phyloP scores from a whole-genome alignment of 495 filamentous ascomycete species.

The Hypoxylon crocopeplum region DNA sequence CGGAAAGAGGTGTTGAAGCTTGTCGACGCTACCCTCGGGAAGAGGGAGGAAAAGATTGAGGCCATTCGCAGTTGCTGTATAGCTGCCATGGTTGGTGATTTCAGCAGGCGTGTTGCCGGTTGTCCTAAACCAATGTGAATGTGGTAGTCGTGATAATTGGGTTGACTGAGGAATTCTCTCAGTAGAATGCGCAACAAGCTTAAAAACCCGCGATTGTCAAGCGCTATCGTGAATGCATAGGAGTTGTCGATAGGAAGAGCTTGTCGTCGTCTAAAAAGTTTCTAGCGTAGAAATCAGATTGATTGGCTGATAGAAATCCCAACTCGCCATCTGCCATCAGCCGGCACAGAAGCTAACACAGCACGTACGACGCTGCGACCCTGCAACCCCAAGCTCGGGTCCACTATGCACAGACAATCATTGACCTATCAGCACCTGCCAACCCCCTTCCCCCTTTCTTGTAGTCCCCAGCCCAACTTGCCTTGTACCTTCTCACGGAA shows the following conservation, averaged over 20 bases:
- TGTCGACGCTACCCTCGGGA: constrained; percentile 47
- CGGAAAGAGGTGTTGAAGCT: constrained; percentile 48
- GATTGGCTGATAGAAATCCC: too few relatives aligned
- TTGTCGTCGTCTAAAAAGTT: constrained; percentile 31
- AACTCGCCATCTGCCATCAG: too few relatives aligned
- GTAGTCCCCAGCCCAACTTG: constrained; percentile 41
- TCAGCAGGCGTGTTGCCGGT: neutral
- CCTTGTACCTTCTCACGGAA: constrained; percentile 52
- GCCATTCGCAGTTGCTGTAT: constrained; percentile 46
- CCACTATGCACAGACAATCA: constrained; percentile 45
- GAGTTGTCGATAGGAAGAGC: too few relatives aligned
- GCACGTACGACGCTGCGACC: constrained; percentile 25
- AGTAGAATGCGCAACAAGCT: too few relatives aligned
- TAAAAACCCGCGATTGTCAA: too few relatives aligned
- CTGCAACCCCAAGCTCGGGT: constrained; percentile 12
- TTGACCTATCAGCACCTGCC: constrained; percentile 49
- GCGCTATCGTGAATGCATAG: neutral
- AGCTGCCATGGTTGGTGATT: constrained; percentile 50
- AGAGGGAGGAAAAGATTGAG: constrained; percentile 47
- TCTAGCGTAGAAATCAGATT: constrained; percentile 19
- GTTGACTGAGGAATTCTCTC: too few relatives aligned
- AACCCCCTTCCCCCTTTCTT: constrained; percentile 52
- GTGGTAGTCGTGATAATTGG: neutral
- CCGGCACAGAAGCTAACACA: constrained; percentile 40
- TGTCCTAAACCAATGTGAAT: too few relatives aligned